These are phyloP conservation scores for Deinandra increscens DNA, from an alignment of 129 eudicot species.

Conservation along the genomic window DNA sequence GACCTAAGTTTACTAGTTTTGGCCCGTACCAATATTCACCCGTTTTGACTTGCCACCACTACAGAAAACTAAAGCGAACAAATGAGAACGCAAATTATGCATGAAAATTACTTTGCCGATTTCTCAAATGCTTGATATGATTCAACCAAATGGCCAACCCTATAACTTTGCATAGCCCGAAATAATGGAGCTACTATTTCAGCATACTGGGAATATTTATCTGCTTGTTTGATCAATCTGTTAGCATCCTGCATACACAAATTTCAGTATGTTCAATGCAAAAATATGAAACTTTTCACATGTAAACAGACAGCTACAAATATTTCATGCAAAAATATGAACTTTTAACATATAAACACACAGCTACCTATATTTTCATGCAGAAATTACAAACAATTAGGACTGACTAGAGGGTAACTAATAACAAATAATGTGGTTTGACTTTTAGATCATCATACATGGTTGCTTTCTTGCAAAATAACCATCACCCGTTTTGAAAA, in stretches of 20 bases:
- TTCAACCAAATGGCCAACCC: conserved; percentile 64
- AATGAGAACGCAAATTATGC: conserved; percentile 13
- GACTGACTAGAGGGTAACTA: not conserved
- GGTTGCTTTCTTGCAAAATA: not conserved
- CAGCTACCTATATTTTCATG: not conserved
- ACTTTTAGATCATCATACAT: not conserved
- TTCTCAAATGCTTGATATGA: conserved; percentile 84
- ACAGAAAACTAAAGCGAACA: conserved; percentile 5
- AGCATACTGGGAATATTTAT: conserved; percentile 58
- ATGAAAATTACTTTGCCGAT: conserved; percentile 64
- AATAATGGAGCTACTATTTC: conserved; percentile 75
- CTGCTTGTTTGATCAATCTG: conserved; percentile 67
- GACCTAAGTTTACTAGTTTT: not conserved
- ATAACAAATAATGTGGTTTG: not conserved
- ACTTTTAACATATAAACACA: not conserved
- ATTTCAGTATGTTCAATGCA: not conserved
- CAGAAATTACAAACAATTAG: not conserved
- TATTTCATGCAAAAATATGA: conserved; percentile 5
- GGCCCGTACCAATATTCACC: not conserved
- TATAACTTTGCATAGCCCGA: conserved; percentile 78
- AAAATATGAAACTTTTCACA: conserved; percentile 1
- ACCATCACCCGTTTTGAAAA: not conserved
- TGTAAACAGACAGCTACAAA: not conserved
- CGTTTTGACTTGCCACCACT: conserved; percentile 8
- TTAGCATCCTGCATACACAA: conserved; percentile 60